Base-by-base conservation (phyloP, 345 rosid species). In the Zanthoxylum bungeanum region DNA sequence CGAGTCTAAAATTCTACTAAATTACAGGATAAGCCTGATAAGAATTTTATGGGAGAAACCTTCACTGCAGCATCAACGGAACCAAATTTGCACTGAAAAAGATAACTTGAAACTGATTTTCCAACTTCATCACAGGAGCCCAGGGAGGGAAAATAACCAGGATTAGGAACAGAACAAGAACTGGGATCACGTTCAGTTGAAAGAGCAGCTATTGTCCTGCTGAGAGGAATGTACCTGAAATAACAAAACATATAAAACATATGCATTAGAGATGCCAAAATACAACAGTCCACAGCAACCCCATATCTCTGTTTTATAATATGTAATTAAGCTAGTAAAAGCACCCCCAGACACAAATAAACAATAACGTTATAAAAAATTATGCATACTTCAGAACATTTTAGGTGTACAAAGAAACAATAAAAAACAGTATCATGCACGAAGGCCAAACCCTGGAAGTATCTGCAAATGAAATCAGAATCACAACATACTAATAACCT, bases 211-310 rank as follows among this genome's bases (percentile, higher is more conserved):
- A 59, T 87, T 37, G 76, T 66, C 73, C 89, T 85, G 49, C 80
- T 80, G 11, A 95, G 93, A 46, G 99, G 99, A 74, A 91, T 51
- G 66, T 95, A 95, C 84, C 98, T 95, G 84, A 53, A 73, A 73
- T 42, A 80, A 73, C 56, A 76, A 77, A 77, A 51, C 42, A n/a
- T n/a, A n/a, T n/a, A n/a, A n/a, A n/a, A n/a, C n/a, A 74, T 65
- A 59, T 53, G 60, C 17, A 73, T 64, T 46, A 78, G 53, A 56
- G 9, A 49, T n/a, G n/a, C 25, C 47, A 49, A 51, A 63, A 27
- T 56, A n/a, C n/a, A 49, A 30, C 25, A 30, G 12, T 25, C 52
- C 31, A 34, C 36, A 47, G 59, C 52, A 25, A 39, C 51, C 37
- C 17, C 2, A n/a, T n/a, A 39, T 61, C 50, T 28, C 11, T 5